Conservation (phyloP, 108 stramenopile genomes). For the Schizochytrium sp. region DNA sequence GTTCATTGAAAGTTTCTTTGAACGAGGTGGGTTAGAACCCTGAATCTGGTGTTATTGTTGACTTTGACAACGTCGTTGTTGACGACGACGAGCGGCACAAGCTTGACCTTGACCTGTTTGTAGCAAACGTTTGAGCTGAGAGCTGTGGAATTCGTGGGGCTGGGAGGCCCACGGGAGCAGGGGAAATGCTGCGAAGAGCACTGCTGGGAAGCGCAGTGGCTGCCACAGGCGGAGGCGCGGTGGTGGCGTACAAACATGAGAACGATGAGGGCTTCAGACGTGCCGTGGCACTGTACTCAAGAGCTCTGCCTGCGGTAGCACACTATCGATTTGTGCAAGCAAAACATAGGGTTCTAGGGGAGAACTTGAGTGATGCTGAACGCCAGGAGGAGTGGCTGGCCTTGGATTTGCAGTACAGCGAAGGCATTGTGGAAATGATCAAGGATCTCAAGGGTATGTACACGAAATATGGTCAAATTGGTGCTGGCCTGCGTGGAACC, state of each 20-base stretch:
- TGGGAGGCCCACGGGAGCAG: not conserved
- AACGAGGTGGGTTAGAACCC: too few species aligned
- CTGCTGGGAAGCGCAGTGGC: not conserved
- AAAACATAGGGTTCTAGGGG: not conserved
- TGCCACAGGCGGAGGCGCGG: not conserved
- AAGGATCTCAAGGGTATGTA: slow-evolving; percentile 86
- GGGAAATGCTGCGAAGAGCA: not conserved
- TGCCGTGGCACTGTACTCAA: slow-evolving; percentile 52
- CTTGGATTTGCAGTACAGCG: slow-evolving; percentile 44
- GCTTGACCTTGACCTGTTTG: too few species aligned
- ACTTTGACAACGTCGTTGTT: too few species aligned
- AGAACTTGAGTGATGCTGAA: not conserved
- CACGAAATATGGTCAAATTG: slow-evolving; percentile 85
- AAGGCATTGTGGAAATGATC: slow-evolving; percentile 78
- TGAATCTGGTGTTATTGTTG: too few species aligned
- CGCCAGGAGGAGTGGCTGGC: not conserved
- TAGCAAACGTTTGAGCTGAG: too few species aligned
- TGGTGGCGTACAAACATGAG: not conserved
- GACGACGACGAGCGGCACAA: too few species aligned
- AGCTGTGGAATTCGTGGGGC: too few species aligned
- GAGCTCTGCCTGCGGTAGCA: slow-evolving; percentile 35
- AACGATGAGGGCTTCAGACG: slow-evolving; percentile 33
- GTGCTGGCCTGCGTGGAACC: slow-evolving; percentile 85
- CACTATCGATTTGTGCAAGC: slow-evolving; percentile 37
- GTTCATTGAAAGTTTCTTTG: too few species aligned